Conservation (phyloP, 2,329 filamentous ascomycete genomes). For the Aspergillus novofumigatus region DNA sequence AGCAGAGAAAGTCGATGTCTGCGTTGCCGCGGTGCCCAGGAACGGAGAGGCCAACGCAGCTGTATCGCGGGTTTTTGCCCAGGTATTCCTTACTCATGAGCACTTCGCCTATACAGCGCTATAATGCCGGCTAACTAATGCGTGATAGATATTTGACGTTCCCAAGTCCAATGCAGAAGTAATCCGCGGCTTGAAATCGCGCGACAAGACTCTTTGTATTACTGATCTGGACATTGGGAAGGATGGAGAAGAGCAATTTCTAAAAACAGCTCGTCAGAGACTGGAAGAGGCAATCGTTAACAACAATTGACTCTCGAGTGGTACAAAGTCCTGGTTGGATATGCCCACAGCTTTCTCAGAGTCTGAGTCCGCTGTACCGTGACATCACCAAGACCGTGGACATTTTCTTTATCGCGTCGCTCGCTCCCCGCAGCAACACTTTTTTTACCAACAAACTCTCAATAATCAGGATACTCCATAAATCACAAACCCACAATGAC, state of each 20-base stretch:
- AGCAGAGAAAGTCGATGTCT: slow-evolving; percentile 58
- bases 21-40: slow-evolving; percentile 60
- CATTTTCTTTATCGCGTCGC: slow-evolving; percentile 8
- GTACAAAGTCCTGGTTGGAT: background rate
- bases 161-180: slow-evolving; percentile 63
- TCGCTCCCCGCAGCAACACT: background rate
- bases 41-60: slow-evolving; percentile 68
- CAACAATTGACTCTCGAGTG: background rate
- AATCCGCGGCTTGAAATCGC: slow-evolving; percentile 59
- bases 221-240: slow-evolving; percentile 23
- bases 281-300: slow-evolving; percentile 17
- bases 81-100: slow-evolving; percentile 36
- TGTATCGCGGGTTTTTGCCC: slow-evolving; percentile 58
- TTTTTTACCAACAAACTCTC: background rate
- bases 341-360: background rate
- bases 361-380: background rate
- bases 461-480: background rate
- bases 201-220: slow-evolving; percentile 57
- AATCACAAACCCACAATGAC: background rate
- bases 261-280: slow-evolving; percentile 17
- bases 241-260: slow-evolving; percentile 29
- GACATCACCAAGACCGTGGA: slow-evolving; percentile 18
- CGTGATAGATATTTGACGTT: slow-evolving; percentile 50
- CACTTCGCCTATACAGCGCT: background rate
- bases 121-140: background rate